Evolutionary conservation across 2,329 filamentous ascomycete genomes (phyloP).

Genomic region (Fusarium proliferatum): DNA sequence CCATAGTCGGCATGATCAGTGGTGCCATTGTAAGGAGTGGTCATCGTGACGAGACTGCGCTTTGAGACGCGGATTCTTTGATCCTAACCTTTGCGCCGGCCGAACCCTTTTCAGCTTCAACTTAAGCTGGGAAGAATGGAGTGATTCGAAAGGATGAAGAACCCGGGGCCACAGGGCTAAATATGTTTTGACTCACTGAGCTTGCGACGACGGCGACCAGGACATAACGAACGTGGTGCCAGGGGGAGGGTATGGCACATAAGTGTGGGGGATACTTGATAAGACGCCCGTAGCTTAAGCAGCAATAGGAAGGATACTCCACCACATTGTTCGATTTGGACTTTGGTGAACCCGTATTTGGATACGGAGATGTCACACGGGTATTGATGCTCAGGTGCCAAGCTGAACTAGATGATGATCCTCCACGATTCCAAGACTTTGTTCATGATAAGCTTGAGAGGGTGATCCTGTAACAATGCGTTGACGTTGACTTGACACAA

Average conservation of each 20-base stretch:
- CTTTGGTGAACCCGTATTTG: background rate
- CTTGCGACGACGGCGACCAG: conserved; percentile 12
- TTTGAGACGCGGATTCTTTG: conserved; percentile 22
- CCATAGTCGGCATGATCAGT: conserved; percentile 61
- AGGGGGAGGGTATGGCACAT: conserved; percentile 33
- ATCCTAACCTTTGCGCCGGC: conserved; percentile 14
- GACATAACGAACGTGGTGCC: conserved; percentile 13
- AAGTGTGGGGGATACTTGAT: conserved; percentile 43
- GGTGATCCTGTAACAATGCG: background rate
- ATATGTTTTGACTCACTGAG: conserved; percentile 33
- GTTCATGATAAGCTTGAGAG: conserved; percentile 7
- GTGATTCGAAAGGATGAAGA: conserved; percentile 17
- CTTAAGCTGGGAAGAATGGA: conserved; percentile 21
- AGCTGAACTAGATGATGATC: conserved; percentile 26
- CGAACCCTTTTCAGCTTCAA: conserved; percentile 17
- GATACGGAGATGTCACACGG: background rate
- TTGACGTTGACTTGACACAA: background rate
- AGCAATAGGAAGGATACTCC: conserved; percentile 22
- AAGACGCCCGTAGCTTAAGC: conserved; percentile 40
- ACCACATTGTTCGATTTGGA: conserved; percentile 13
- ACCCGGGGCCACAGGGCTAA: conserved; percentile 34
- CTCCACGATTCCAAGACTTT: background rate
- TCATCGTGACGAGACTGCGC: conserved; percentile 40
- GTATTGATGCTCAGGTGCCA: conserved; percentile 16
- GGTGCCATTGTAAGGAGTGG: conserved; percentile 63